Base-by-base conservation (phyloP, 352 stramenopile species). In the Phytopythium kandeliae region DNA sequence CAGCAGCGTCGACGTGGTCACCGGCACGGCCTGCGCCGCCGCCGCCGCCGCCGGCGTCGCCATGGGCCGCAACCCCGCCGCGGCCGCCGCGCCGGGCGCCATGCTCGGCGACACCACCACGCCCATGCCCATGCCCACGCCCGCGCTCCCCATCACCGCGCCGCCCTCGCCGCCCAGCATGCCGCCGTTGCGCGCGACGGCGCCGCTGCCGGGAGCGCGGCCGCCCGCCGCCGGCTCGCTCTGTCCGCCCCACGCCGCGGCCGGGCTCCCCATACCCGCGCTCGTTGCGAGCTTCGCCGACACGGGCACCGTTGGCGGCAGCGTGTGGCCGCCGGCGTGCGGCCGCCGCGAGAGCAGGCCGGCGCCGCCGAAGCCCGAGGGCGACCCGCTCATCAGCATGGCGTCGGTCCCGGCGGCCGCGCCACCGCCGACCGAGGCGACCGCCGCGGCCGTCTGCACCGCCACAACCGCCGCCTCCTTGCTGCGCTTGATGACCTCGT, bases 401-500 rank as follows among this genome's bases (percentile, higher is more conserved):
- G 71, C 69, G 40, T 85, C 72, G 2, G 73, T 67, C 28, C 62
- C 71, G 16, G 63, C 70, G 24, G 78, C 65, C 0, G 69, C 74
- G 2, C 55, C 58, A 17, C 84, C 76, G 6, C 70, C 63, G 41
- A 73, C 70, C 0, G 77, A 85, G 3, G 75, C 80, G 11, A 89
- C 80, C 9, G 78, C 74, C 6, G 82, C 69, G 16, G 71, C 82
- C 24, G 78, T 78, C 63, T 94, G 80, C 5, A 91, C 78, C 9
- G 79, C 78, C 9, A 79, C 73, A 4, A 85, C 78, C 12, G 83
- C 80, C 0, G 79, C 74, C 53, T 90, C 75, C 48, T 94, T 94
- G 59, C 80, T 91, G 33, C 81, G 78, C 48, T 92, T 91, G 54
- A 94, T 94, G 26, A 94, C 83, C 63, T 94, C 80, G 48, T 94